Percentiles rank a stretch among this genome's conserved stretches.
phyloP scores from a whole-genome alignment of 495 filamentous ascomycete genomes.

The Neurospora africana region DNA sequence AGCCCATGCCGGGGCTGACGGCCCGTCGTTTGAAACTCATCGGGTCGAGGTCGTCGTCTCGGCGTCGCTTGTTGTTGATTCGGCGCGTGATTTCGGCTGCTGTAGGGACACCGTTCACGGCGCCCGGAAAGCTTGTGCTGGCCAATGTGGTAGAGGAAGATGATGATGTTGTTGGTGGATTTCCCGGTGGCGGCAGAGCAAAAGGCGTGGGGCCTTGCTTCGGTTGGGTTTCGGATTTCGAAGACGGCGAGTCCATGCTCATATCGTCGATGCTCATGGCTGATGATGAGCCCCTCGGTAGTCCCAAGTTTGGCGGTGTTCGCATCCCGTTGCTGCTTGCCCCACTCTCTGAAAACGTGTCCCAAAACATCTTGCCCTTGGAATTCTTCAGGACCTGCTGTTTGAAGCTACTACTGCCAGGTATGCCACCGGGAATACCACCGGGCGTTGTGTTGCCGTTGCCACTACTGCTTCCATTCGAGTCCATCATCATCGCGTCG shows the following conservation, averaged over 20 bases:
- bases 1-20: slow-evolving; percentile 87
- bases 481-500: slow-evolving; percentile 49
- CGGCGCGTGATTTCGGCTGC: slow-evolving; percentile 59
- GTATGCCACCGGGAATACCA: background rate
- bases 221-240: slow-evolving; percentile 21
- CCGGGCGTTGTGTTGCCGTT: slow-evolving; percentile 36
- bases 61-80: slow-evolving; percentile 63
- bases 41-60: slow-evolving; percentile 88
- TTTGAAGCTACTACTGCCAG: slow-evolving; percentile 47
- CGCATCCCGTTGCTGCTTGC: slow-evolving; percentile 41
- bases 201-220: background rate
- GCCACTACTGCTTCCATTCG: slow-evolving; percentile 17
- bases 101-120: slow-evolving; percentile 36
- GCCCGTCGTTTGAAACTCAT: slow-evolving; percentile 85
- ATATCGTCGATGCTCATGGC: slow-evolving; percentile 60
- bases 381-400: slow-evolving; percentile 61
- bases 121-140: slow-evolving; percentile 23
- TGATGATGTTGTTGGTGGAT: background rate
- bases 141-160: slow-evolving; percentile 1
- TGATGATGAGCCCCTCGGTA: slow-evolving; percentile 47
- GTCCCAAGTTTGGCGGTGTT: slow-evolving; percentile 45
- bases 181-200: background rate
- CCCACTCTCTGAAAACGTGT: slow-evolving; percentile 51
- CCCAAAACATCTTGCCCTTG: slow-evolving; percentile 69
- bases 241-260: slow-evolving; percentile 61